Evolutionary conservation across 345 rosid genomes (phyloP).

Genomic region (Eucalyptus tenuipes): DNA sequence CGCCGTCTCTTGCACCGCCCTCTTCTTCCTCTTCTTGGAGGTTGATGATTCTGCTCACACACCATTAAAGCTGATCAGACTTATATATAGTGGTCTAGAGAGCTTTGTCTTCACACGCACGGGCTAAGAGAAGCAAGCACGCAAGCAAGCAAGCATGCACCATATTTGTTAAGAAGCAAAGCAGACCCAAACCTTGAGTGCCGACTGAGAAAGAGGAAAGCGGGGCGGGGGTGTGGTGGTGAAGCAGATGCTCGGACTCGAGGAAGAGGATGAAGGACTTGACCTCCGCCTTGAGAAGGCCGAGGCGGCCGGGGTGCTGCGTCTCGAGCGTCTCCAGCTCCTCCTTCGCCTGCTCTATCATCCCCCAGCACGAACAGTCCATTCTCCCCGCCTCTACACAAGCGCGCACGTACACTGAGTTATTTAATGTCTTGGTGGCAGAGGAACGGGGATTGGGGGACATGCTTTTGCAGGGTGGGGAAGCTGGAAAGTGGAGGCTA

Average conservation of each 20-base stretch:
- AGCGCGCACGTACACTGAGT: not conserved
- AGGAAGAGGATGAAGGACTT: slow-evolving; percentile 24
- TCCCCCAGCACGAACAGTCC: slow-evolving; percentile 14
- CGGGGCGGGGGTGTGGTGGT: not conserved
- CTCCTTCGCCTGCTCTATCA: slow-evolving; percentile 26
- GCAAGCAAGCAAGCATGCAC: not conserved
- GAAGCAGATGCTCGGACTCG: slow-evolving; percentile 5
- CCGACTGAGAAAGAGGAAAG: not conserved
- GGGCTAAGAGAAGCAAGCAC: not conserved
- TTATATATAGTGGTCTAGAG: not conserved
- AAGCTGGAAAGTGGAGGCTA: not conserved
- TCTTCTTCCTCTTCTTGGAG: slow-evolving; percentile 2
- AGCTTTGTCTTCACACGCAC: not conserved
- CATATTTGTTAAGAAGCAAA: not conserved
- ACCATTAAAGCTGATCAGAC: not conserved
- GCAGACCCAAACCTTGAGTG: slow-evolving; percentile 26
- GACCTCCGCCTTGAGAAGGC: slow-evolving; percentile 28
- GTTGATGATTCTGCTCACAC: slow-evolving; percentile 4
- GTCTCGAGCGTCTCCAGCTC: slow-evolving; percentile 28
- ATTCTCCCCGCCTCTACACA: not conserved
- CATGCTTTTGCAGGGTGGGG: not conserved
- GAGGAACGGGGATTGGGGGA: not conserved
- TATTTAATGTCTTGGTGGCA: not conserved
- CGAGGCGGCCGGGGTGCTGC: slow-evolving; percentile 28
- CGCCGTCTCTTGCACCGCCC: not conserved